Evolutionary conservation across 768 basidiomycete genomes (phyloP), one percentile per base, ranked within the genome.

Genomic region (Russula compacta): DNA sequence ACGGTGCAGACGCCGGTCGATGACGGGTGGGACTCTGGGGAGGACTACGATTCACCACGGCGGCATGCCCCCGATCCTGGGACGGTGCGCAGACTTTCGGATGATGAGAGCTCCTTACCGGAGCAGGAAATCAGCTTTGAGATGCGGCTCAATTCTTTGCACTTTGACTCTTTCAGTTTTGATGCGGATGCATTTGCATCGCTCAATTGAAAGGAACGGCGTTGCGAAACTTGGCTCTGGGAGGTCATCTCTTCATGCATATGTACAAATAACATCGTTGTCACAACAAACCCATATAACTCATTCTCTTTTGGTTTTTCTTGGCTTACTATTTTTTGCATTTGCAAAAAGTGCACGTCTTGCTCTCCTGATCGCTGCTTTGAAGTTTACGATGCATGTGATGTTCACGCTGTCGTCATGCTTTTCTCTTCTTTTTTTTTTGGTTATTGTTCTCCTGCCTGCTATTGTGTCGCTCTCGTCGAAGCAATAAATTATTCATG

Each of bases 141-240:
- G 74, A 83, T 86, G 84, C 75, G 73, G 40, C 80, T 89, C 14
- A 84, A 87, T 68, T 87, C 87, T 36, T 74, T 89, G 56, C 85
- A 86, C 69, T 89, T 89, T 69, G 87, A 89, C 64, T 76, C 80
- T 1, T 66, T 89, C 48, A 85, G 83, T 56, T 85, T 89, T 58
- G 84, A 89, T 69, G 77, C 78, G 29, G 81, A 84, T 64, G 76
- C 75, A 43, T 85, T 86, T 55, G 65, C 71, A 66, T 71, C 42
- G 60, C 12, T 15, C 32, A 35, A 17, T 53, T 46, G 44, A 33
- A 24, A 56, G 19, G 42, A 40, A 47, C 21, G 42, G 19, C 51
- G 49, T 38, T 46, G 47, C 56, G 53, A 53, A 48, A 49, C 54
- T 33, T 48, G n/a, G 32, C 24, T 17, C 54, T 54, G 24, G 17